Conservation (phyloP, 1,284 basidiomycete species). For the Cutaneotrichosporon mucoides region DNA sequence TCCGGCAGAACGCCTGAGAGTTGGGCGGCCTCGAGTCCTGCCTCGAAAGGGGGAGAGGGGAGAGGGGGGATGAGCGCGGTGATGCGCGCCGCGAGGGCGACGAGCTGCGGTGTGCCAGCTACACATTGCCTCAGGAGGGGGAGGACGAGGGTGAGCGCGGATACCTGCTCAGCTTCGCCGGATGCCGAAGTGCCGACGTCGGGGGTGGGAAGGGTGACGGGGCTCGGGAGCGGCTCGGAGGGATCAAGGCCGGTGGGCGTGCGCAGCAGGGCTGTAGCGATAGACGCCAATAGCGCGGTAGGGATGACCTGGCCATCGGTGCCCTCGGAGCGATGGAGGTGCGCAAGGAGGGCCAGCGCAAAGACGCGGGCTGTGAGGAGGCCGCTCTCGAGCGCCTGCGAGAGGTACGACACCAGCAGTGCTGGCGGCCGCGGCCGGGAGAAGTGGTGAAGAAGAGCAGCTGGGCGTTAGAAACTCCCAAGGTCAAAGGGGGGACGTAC, state of each 20-base stretch:
- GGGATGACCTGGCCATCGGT: neutral
- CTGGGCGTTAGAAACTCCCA: slow-evolving; percentile 13
- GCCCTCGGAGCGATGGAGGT: slow-evolving; percentile 12
- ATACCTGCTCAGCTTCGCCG: slow-evolving; percentile 9
- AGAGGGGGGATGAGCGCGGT: slow-evolving; percentile 30
- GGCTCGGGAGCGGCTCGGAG: slow-evolving; percentile 11
- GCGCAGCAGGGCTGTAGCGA: slow-evolving; percentile 23
- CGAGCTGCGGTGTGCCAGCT: slow-evolving; percentile 11
- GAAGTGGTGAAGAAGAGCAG: slow-evolving; percentile 27
- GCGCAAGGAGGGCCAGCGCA: slow-evolving; percentile 26
- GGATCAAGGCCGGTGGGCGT: slow-evolving; percentile 23
- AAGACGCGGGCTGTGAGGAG: slow-evolving; percentile 26
- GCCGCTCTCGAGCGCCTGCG: slow-evolving; percentile 18
- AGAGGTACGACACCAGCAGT: slow-evolving; percentile 32
- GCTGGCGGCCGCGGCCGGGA: slow-evolving; percentile 26
- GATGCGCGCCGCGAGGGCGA: slow-evolving; percentile 24
- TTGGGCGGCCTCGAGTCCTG: slow-evolving; percentile 39
- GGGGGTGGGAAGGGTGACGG: slow-evolving; percentile 15
- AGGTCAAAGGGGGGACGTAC: slow-evolving; percentile 4
- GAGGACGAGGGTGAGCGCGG: slow-evolving; percentile 32
- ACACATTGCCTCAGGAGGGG: slow-evolving; percentile 33
- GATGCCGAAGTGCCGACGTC: slow-evolving; percentile 28
- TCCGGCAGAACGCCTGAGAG: slow-evolving; percentile 33
- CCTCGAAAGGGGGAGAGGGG: slow-evolving; percentile 41
- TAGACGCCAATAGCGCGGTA: slow-evolving; percentile 16